phyloP scores from a whole-genome alignment of 2,329 filamentous ascomycete species.

The Neonectria magnoliae region DNA sequence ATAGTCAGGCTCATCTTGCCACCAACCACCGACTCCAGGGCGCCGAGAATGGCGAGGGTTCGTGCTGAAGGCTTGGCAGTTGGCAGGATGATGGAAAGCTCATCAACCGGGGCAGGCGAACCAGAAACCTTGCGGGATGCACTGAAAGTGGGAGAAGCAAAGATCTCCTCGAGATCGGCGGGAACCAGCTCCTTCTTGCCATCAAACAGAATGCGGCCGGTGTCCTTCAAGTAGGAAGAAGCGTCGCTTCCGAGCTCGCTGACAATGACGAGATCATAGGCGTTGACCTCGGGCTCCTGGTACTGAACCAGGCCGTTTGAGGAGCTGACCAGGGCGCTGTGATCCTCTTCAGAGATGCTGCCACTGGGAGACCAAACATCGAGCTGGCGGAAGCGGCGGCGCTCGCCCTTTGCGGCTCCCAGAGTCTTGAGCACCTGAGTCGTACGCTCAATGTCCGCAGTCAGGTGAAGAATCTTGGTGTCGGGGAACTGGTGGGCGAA shows the following conservation, averaged over 20 bases:
- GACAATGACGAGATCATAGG: constrained; percentile 36
- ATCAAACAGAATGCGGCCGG: constrained; percentile 61
- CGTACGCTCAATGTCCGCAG: constrained; percentile 28
- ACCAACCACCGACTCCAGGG: constrained; percentile 19
- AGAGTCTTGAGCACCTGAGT: constrained; percentile 24
- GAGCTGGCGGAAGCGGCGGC: constrained; percentile 32
- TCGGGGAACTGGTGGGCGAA: constrained; percentile 40
- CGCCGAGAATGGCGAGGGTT: constrained; percentile 22
- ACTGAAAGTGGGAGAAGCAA: constrained; percentile 20
- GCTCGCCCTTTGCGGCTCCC: constrained; percentile 29
- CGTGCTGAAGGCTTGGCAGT: constrained; percentile 25
- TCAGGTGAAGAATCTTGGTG: constrained; percentile 37
- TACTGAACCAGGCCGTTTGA: constrained; percentile 23
- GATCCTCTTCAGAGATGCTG: constrained; percentile 19
- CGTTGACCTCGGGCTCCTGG: constrained; percentile 24
- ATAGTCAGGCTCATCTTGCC: constrained; percentile 18
- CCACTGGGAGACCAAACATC: constrained; percentile 32
- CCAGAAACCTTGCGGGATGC: constrained; percentile 24
- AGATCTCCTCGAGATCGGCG: constrained; percentile 24
- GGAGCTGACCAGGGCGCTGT: constrained; percentile 13
- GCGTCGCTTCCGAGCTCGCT: constrained; percentile 32
- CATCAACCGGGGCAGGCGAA: constrained; percentile 1
- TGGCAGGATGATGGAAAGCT: constrained; percentile 32
- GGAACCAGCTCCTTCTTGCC: constrained; percentile 27
- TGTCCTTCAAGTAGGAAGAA: constrained; percentile 28